Evolutionary conservation across 768 basidiomycete genomes (phyloP).

Genomic region (Lactarius deliciosus): DNA sequence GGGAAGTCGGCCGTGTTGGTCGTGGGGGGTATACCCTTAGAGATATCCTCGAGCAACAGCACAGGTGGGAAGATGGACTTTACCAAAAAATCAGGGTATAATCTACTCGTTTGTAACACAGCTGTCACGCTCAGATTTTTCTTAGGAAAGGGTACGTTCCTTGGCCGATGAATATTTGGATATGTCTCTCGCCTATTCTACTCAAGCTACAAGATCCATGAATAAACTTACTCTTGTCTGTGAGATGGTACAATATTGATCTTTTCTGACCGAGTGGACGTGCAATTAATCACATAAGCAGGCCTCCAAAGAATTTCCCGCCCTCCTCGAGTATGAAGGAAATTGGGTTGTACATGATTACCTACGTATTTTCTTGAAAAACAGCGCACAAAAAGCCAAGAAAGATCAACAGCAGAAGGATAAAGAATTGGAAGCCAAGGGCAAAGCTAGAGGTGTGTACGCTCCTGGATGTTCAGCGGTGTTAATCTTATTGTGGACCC

Average conservation of each 20-base stretch:
- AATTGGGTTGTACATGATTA: background rate
- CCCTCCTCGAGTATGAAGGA: background rate
- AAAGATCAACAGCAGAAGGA: too few species aligned
- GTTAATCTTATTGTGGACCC: too few species aligned
- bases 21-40: background rate
- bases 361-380: too few species aligned
- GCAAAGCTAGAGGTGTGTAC: too few species aligned
- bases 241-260: background rate
- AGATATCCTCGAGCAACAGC: background rate
- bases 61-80: slow-evolving; percentile 5
- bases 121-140: background rate
- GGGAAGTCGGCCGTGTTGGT: background rate
- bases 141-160: background rate
- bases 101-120: background rate
- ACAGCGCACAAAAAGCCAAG: too few species aligned
- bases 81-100: background rate
- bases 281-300: background rate
- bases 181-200: background rate
- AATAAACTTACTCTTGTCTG: background rate
- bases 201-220: background rate
- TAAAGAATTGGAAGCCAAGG: too few species aligned
- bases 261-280: background rate
- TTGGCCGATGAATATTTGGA: slow-evolving; percentile 3
- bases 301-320: background rate
- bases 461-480: too few species aligned